Conservation (phyloP, 345 rosid species). For the Balakata baccata region DNA sequence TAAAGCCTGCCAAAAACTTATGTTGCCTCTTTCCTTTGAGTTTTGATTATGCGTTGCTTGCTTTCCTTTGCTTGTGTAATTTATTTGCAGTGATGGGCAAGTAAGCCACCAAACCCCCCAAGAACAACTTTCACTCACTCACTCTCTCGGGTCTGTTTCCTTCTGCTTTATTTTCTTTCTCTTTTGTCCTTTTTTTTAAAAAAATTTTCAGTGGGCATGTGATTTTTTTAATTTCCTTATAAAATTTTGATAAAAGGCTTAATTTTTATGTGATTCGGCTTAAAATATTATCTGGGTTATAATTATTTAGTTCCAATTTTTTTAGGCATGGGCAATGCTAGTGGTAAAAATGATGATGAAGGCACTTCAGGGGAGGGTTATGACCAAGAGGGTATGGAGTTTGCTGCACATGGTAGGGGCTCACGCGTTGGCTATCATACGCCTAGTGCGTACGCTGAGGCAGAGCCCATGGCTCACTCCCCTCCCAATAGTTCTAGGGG, state of each 20-base stretch:
- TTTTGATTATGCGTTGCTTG: constrained; percentile 16
- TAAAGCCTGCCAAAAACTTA: constrained; percentile 12
- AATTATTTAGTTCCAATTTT: constrained; percentile 20
- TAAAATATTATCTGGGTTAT: constrained; percentile 23
- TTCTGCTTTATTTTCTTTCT: not conserved
- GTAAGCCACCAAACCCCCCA: constrained; percentile 21
- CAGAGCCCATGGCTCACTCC: constrained; percentile 37
- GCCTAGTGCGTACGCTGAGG: constrained; percentile 15
- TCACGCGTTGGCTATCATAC: constrained; percentile 1
- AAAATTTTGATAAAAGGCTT: not conserved
- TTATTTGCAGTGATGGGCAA: constrained; percentile 43
- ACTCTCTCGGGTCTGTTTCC: constrained; percentile 5
- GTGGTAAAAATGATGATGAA: constrained; percentile 47
- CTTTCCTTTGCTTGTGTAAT: constrained; percentile 20
- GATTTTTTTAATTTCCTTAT: not conserved
- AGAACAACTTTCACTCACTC: not conserved
- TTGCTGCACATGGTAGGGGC: constrained; percentile 6
- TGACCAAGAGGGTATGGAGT: constrained; percentile 27
- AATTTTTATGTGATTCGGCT: constrained; percentile 5
- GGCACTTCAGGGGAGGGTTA: constrained; percentile 33
- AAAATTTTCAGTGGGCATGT: not conserved
- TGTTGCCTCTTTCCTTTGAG: constrained; percentile 25
- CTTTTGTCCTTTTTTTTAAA: not conserved
- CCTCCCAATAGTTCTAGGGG: constrained; percentile 27
- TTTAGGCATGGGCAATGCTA: constrained; percentile 64